Evolutionary conservation across 2,329 filamentous ascomycete species (phyloP).

Genomic region (Magnaporthiopsis poae): DNA sequence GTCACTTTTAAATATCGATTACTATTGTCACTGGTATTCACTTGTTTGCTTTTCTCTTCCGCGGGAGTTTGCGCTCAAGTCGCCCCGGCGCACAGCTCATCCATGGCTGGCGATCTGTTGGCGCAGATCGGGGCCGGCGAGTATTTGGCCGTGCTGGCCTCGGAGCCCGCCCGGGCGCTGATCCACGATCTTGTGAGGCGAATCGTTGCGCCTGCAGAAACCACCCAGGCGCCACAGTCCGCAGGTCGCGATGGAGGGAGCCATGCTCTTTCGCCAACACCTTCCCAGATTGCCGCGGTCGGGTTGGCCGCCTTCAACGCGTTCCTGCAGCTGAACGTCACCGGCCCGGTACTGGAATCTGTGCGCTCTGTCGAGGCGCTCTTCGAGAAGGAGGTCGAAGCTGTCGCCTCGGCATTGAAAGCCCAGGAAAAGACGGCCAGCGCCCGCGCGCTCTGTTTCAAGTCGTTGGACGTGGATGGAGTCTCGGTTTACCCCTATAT

Average conservation of each 20-base stretch:
- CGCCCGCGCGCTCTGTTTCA: constrained; percentile 39
- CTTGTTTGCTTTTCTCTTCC: neutral
- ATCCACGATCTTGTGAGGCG: constrained; percentile 5
- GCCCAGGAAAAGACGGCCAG: constrained; percentile 4
- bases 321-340: constrained; percentile 80
- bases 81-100: neutral
- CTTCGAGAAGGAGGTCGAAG: constrained; percentile 18
- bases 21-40: neutral
- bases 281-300: constrained; percentile 31
- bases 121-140: constrained; percentile 6
- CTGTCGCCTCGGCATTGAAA: constrained; percentile 24
- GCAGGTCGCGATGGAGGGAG: neutral
- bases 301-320: constrained; percentile 63
- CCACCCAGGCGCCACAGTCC: too few relatives aligned
- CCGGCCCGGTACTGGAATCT: constrained; percentile 63
- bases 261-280: neutral
- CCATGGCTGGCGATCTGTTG: constrained; percentile 2
- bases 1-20: neutral
- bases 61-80: neutral
- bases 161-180: constrained; percentile 4
- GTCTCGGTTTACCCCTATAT: constrained; percentile 77
- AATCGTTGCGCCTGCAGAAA: neutral
- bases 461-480: constrained; percentile 67
- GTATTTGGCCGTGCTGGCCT: constrained; percentile 7
- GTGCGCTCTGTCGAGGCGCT: constrained; percentile 22